Base-by-base conservation (phyloP, 208 protist genomes). In the Herpetomonas samuelpessoai region DNA sequence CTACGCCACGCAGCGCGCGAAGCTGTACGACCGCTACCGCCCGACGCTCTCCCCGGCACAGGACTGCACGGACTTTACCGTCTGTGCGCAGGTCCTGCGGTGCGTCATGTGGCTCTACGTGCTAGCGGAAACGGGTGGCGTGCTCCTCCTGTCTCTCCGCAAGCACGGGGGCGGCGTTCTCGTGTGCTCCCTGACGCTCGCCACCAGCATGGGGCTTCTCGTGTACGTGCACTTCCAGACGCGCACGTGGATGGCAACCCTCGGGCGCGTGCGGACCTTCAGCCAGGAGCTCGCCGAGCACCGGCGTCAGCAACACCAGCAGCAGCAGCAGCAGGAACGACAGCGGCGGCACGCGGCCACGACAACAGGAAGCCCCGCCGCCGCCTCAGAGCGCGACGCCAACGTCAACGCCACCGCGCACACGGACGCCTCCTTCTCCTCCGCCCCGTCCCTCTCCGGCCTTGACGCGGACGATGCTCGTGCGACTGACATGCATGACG, bases 51-150 rank as follows among this genome's bases (percentile, higher is more conserved):
- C 74, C 7, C 74, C 87, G 6, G 58, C 66, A 24, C 51, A 86
- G 39, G 76, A 92, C 57, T 91, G 84, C 65, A 88, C 88, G 28
- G 74, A 84, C 53, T 89, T 95, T 41, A 58, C 49, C 22, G 74
- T 89, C 7, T 65, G 72, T 0, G 88, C 80, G 27, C 81, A 83
- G 66, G 84, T 86, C 14, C 77, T 95, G 45, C 84, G 84, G 12
- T 68, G 68, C 22, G 77, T 86, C 3, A 79, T 76, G 70, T 81
- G 66, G 61, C 68, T 94, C 19, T 86, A 81, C 54, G 80, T 65
- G 49, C 68, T 91, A 21, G 68, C 82, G 7, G 82, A 88, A 51
- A 52, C 72, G 26, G 79, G 84, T 25, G 77, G 70, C 2, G 72
- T 91, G 30, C 31, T 91, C 16, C 68, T 94, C 44, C 78, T 90